These are phyloP conservation scores for Aspergillus baeticus DNA, from an alignment of 495 filamentous ascomycete genomes.

Conservation along the genomic window DNA sequence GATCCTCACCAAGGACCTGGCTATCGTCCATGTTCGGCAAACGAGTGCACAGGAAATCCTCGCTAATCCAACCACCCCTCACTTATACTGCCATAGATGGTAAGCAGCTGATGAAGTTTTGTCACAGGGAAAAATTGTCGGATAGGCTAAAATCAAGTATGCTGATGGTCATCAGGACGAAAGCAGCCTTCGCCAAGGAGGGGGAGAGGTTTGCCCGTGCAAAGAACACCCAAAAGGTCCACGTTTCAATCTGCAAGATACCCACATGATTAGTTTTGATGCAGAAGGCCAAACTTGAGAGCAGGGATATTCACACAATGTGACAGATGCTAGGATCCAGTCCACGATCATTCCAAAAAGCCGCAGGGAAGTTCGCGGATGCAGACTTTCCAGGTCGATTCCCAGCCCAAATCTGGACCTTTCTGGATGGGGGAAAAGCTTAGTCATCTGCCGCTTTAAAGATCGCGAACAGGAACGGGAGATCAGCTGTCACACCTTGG, in stretches of 20 bases:
- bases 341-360: slow-evolving; percentile 2
- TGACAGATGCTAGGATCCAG: slow-evolving; percentile 12
- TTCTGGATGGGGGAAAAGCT: background rate
- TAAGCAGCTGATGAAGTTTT: background rate
- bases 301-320: slow-evolving; percentile 3
- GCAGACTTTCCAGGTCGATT: background rate
- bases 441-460: background rate
- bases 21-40: slow-evolving; percentile 39
- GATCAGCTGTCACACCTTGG: slow-evolving; percentile 3
- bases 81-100: slow-evolving; percentile 25
- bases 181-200: slow-evolving; percentile 25
- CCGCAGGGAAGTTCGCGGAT: background rate
- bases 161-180: slow-evolving; percentile 23
- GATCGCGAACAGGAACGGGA: background rate
- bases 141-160: slow-evolving; percentile 6
- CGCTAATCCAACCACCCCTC: slow-evolving; percentile 16
- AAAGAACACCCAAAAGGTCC: background rate
- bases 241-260: slow-evolving; percentile 5
- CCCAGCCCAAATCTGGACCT: slow-evolving; percentile 6
- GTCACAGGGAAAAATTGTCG: slow-evolving; percentile 7
- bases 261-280: slow-evolving; percentile 7
- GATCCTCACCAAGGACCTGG: slow-evolving; percentile 54
- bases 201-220: slow-evolving; percentile 10
- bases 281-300: background rate
- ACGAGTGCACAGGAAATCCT: slow-evolving; percentile 18